Conservation (phyloP, 2,329 filamentous ascomycete genomes). For the Aspergillus tubingensis region DNA sequence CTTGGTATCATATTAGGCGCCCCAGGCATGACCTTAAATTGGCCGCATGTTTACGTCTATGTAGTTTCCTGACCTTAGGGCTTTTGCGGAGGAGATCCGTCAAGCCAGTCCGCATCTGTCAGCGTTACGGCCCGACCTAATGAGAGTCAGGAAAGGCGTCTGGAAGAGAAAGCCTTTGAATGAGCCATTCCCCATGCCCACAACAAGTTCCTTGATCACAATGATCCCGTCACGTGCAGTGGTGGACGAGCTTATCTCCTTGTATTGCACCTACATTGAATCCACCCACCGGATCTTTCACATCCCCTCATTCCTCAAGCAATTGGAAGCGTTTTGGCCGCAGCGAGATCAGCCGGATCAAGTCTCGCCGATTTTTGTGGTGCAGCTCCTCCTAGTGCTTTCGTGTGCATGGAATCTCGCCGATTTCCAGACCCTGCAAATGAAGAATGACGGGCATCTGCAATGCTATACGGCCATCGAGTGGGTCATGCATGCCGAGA, state of each 20-base stretch:
- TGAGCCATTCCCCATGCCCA: slow-evolving; percentile 32
- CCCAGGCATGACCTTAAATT: background rate
- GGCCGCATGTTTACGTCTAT: slow-evolving; percentile 14
- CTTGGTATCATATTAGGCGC: background rate
- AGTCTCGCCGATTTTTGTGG: slow-evolving; percentile 35
- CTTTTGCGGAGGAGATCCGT: slow-evolving; percentile 43
- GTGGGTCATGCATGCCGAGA: slow-evolving; percentile 88
- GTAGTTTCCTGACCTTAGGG: slow-evolving; percentile 42
- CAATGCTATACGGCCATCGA: slow-evolving; percentile 49
- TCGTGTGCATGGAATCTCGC: slow-evolving; percentile 43
- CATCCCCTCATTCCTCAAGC: slow-evolving; percentile 42
- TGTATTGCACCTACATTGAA: slow-evolving; percentile 45
- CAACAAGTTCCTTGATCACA: slow-evolving; percentile 31
- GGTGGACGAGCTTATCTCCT: slow-evolving; percentile 39
- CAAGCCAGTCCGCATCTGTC: slow-evolving; percentile 38
- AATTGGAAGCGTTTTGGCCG: slow-evolving; percentile 40
- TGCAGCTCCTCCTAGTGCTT: slow-evolving; percentile 41
- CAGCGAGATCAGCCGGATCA: slow-evolving; percentile 28
- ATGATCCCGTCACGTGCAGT: slow-evolving; percentile 39
- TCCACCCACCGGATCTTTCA: slow-evolving; percentile 45
- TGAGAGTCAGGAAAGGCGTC: slow-evolving; percentile 34
- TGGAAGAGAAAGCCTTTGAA: slow-evolving; percentile 34
- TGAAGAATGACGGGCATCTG: slow-evolving; percentile 30
- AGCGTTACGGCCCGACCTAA: slow-evolving; percentile 36
- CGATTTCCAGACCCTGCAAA: slow-evolving; percentile 29